Percentiles rank a stretch among this genome's conserved stretches.
These are phyloP conservation scores for Celoporthe dispersa DNA, from an alignment of 2,329 filamentous ascomycete species.

Conservation along the genomic window DNA sequence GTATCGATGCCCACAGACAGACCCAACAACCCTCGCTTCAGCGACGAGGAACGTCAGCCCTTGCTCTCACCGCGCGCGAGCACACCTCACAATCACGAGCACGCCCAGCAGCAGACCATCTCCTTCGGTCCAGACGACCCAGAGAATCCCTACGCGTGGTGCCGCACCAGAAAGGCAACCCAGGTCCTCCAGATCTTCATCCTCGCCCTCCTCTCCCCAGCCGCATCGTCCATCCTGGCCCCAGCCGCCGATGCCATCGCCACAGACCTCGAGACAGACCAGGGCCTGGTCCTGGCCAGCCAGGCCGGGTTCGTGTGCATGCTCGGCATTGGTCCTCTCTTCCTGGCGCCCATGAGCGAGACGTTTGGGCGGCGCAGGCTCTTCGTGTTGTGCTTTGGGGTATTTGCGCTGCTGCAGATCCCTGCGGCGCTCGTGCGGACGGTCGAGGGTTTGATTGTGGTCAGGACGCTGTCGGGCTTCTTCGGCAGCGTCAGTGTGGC, in stretches of 20 bases:
- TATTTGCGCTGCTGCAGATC: neutral
- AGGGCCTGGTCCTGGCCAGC: neutral
- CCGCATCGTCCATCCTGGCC: neutral
- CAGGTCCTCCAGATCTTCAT: conserved; percentile 10
- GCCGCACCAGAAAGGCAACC: neutral
- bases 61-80: too few relatives aligned
- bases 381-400: neutral
- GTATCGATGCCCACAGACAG: neutral
- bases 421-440: neutral
- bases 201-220: conserved; percentile 1
- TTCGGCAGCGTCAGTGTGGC: neutral
- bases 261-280: neutral
- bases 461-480: conserved; percentile 2
- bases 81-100: neutral
- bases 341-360: conserved; percentile 4
- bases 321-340: neutral
- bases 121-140: neutral
- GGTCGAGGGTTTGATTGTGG: neutral
- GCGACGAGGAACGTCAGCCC: conserved; percentile 2
- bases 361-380: neutral
- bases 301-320: conserved; percentile 3
- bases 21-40: neutral
- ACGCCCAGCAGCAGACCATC: neutral
- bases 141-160: neutral
- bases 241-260: conserved; percentile 5